Evolutionary conservation across 768 basidiomycete genomes (phyloP), one percentile per base, ranked within the genome.

Genomic region (Suillus subalutaceus): DNA sequence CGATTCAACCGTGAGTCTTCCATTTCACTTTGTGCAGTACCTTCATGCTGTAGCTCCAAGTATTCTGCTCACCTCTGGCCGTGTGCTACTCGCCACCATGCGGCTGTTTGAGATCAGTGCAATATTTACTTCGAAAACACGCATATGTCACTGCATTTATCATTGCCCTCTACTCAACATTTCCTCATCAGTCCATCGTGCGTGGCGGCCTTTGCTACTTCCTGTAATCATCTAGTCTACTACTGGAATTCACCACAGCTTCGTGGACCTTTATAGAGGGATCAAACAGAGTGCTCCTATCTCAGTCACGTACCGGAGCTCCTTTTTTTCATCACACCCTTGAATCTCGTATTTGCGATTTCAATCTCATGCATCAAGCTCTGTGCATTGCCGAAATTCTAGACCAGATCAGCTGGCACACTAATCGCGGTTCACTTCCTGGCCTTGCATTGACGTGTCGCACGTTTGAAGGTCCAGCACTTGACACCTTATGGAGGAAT

Each of bases 401-500:
- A 10, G 16, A 43, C 26, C 26, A 41, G 23, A 60, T 60, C 18
- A 20, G 26, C 40, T 30, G 40, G 9, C 40, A 60, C 59, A 30
- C 40, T 12, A 26, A 43, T 43, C 16, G 16, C 18, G 6, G 6
- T 18, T 69, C 69, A 30, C 75, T 75, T 37, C 52, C 75, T 7
- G 44, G 63, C 3, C 53, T 77, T 0, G 74, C 74, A 0, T 69
- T 68, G 4, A 73, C 75, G 30, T 75, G 74, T 62, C 70, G 55
- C 52, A 67, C 68, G 3, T 64, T 75, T 56, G 63, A 63, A 8
- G 68, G 74, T 53, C 68, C 70, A 41, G 74, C 75, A 43, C 62
- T 75, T 4, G 73, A 75, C 52, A 70, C 71, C 44, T 26, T 77
- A 2, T 75, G 74, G 74, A 63, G 64, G 30, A 60, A 70, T 38